Percentiles rank a stretch among this genome's conserved stretches.
phyloP scores from a whole-genome alignment of 2,329 filamentous ascomycete species.

The Claviceps africana region DNA sequence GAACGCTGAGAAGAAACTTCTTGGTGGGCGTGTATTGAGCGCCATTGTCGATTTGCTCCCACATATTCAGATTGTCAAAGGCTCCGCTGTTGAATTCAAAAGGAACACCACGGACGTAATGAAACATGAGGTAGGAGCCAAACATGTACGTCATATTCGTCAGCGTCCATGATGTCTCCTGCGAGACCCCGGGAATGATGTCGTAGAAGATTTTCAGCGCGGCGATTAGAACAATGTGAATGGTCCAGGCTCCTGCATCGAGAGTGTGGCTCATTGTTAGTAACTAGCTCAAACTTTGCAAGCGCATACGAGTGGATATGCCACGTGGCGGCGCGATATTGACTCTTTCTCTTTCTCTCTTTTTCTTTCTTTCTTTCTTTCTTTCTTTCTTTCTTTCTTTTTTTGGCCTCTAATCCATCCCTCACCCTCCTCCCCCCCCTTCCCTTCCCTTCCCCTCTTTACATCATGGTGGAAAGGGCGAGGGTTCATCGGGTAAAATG shows the following conservation, averaged over 20 bases:
- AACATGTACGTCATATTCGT: conserved; percentile 99
- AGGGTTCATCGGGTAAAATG: too few relatives aligned
- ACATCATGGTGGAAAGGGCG: too few relatives aligned
- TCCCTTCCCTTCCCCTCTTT: too few relatives aligned
- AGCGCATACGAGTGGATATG: background rate
- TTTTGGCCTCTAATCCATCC: background rate
- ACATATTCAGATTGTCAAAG: conserved; percentile 99
- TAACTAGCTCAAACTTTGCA: background rate
- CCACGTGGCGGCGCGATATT: background rate
- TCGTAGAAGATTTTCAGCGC: conserved; percentile 93
- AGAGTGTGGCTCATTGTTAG: background rate
- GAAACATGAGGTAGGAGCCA: conserved; percentile 98
- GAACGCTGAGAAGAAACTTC: conserved; percentile 91
- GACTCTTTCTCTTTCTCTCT: background rate
- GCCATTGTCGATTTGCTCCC: conserved; percentile 99
- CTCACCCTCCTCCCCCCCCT: too few relatives aligned
- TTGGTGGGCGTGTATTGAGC: conserved; percentile 98
- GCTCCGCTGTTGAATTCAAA: conserved; percentile 98
- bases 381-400: too few relatives aligned
- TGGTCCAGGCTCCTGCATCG: conserved; percentile 78
- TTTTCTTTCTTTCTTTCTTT: background rate
- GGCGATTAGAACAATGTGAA: conserved; percentile 86
- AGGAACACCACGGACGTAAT: conserved; percentile 92
- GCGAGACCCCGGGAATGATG: conserved; percentile 87
- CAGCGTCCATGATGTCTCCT: conserved; percentile 96